Conservation (phyloP, 108 stramenopile genomes). For the Cyclotella kingstonii region DNA sequence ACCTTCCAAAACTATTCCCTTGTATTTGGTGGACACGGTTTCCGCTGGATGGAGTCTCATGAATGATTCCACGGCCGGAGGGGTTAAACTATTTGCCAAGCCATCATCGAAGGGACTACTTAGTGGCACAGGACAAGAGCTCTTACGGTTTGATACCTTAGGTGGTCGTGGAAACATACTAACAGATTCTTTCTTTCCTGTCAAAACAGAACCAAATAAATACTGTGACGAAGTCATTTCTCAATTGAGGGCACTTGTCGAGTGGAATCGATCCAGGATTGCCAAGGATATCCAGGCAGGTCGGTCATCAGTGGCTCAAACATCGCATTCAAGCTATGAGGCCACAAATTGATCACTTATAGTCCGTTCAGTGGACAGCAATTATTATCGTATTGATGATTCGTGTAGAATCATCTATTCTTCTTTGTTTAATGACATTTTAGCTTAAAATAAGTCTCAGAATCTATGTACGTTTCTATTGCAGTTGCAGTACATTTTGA, state of each 20-base stretch:
- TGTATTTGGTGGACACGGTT: slow-evolving; percentile 14
- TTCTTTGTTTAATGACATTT: no score
- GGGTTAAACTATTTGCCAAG: slow-evolving; percentile 14
- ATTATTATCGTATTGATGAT: no score
- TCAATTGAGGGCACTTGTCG: slow-evolving; percentile 12
- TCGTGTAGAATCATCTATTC: no score
- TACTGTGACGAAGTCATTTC: slow-evolving; percentile 9
- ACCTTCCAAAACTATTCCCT: slow-evolving; percentile 20
- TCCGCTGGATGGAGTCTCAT: slow-evolving; percentile 18
- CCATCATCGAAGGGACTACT: slow-evolving; percentile 1
- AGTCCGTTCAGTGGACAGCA: no score
- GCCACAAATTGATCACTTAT: no score
- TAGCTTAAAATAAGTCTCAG: no score
- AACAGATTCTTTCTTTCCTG: background rate
- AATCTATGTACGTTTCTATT: no score
- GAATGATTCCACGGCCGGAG: slow-evolving; percentile 26
- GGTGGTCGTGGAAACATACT: slow-evolving; percentile 12
- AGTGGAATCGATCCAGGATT: slow-evolving; percentile 22
- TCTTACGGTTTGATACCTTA: slow-evolving; percentile 24
- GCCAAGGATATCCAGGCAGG: slow-evolving; percentile 6
- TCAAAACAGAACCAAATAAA: slow-evolving; percentile 10
- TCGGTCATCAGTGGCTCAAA: background rate
- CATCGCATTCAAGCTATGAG: background rate
- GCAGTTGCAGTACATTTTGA: no score
- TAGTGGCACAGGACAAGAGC: slow-evolving; percentile 8